These are phyloP conservation scores for Eremothecium coryli DNA, from an alignment of 1,139 yeast species.

Conservation along the genomic window DNA sequence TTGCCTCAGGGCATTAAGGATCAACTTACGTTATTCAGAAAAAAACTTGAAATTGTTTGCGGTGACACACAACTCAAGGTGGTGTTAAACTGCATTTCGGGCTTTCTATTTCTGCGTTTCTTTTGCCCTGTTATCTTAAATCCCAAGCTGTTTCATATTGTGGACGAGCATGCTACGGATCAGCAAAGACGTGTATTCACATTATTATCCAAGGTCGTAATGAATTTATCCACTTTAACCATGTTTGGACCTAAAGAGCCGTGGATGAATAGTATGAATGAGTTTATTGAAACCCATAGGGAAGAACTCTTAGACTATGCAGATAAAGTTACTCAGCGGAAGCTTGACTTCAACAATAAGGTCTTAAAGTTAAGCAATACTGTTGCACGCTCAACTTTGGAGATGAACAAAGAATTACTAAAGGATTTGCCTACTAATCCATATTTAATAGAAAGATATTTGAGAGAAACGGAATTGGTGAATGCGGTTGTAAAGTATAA, in stretches of 20 bases:
- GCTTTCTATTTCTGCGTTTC: slow-evolving; percentile 76
- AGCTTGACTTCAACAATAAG: slow-evolving; percentile 56
- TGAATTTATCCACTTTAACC: slow-evolving; percentile 72
- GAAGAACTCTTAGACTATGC: slow-evolving; percentile 56
- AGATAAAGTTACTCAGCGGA: slow-evolving; percentile 62
- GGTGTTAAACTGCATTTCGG: slow-evolving; percentile 63
- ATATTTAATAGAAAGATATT: slow-evolving; percentile 55
- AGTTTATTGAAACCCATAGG: slow-evolving; percentile 50
- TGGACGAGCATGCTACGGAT: slow-evolving; percentile 63
- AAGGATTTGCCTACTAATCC: slow-evolving; percentile 61
- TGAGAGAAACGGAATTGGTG: slow-evolving; percentile 51
- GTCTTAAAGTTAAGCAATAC: slow-evolving; percentile 41
- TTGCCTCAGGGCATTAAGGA: slow-evolving; percentile 61
- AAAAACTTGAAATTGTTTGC: slow-evolving; percentile 49
- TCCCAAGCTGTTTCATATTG: slow-evolving; percentile 73
- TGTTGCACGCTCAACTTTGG: slow-evolving; percentile 27
- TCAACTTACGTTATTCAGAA: slow-evolving; percentile 50
- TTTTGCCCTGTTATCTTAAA: slow-evolving; percentile 87
- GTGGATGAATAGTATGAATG: slow-evolving; percentile 61
- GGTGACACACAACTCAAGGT: slow-evolving; percentile 42
- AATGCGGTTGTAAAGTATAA: slow-evolving; percentile 33
- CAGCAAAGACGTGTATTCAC: slow-evolving; percentile 69
- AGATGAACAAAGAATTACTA: slow-evolving; percentile 39
- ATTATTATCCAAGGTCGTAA: slow-evolving; percentile 67
- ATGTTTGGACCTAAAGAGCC: slow-evolving; percentile 76